phyloP scores from a whole-genome alignment of 2,329 filamentous ascomycete genomes.

The Cordyceps cicadae region DNA sequence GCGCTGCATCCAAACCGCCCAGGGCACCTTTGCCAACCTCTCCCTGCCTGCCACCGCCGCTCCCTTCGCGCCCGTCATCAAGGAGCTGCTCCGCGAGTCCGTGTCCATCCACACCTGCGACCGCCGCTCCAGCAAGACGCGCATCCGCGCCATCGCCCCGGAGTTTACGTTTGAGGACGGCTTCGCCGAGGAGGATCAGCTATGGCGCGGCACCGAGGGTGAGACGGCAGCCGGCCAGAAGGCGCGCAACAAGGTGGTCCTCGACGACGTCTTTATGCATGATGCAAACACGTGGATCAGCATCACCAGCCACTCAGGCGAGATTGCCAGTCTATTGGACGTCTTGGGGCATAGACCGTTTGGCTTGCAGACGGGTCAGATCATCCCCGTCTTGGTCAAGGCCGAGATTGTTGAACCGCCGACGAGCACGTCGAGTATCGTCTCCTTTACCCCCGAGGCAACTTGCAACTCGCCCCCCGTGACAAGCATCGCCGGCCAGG shows the following conservation, averaged over 20 bases:
- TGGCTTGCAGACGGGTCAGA: conserved; percentile 54
- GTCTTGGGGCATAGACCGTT: conserved; percentile 56
- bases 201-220: conserved; percentile 33
- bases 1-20: conserved; percentile 55
- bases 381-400: conserved; percentile 56
- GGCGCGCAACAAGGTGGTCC: conserved; percentile 36
- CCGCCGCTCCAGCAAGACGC: conserved; percentile 45
- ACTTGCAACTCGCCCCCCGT: conserved; percentile 9
- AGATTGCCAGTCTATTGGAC: conserved; percentile 42
- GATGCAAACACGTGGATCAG: conserved; percentile 49
- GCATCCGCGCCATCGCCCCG: conserved; percentile 45
- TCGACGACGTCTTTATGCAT: conserved; percentile 49
- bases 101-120: conserved; percentile 64
- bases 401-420: conserved; percentile 7
- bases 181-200: conserved; percentile 47
- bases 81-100: conserved; percentile 57
- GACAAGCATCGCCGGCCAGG: conserved; percentile 7
- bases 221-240: conserved; percentile 42
- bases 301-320: conserved; percentile 52
- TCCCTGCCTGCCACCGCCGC: conserved; percentile 35
- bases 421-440: conserved; percentile 1
- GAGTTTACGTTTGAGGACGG: conserved; percentile 49
- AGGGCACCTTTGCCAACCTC: conserved; percentile 50
- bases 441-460: conserved; percentile 10
- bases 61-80: conserved; percentile 52